Evolutionary conservation across 2,329 filamentous ascomycete species (phyloP), one percentile per base, ranked within the genome.

Genomic region (Penicillium vulpinum): DNA sequence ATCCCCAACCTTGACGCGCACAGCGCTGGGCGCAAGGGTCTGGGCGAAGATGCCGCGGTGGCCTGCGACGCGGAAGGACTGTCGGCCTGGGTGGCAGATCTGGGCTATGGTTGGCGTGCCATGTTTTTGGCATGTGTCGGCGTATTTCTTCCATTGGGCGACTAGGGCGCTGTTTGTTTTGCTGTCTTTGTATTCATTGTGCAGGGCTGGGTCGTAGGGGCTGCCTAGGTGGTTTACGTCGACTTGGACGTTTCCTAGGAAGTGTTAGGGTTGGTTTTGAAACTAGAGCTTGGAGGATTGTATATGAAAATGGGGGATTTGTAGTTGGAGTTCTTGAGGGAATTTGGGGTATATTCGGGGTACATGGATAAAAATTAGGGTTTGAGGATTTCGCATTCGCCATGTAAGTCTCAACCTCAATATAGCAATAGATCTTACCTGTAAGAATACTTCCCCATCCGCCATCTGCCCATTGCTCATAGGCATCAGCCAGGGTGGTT

Each of bases 391-490:
- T 10, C 5, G n/a, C 4, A 21, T 22, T 31, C 22, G 11, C 18
- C 8, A 22, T 33, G 7, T 1, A 33, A 11, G 6, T 22, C 5
- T n/a, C 13, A n/a, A 22, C 2, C 24, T 10, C 2, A 7, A 43
- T 4, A 18, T 31, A 5, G 18, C 1, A 36, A 4, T 38, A 15
- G 36, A 21, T 2, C 46, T 35, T 71, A 62, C 78, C 77, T 24
- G 77, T 80, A 16, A 79, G 73, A 29, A 79, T 67, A 13, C 73
- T 67, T 9, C 77, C 76, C 68, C 78, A 79, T 10, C 70, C 69
- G 6, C 76, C 73, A 26, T 72, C 61, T 1, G 69, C 78, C 85
- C 84, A 88, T 61, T 72, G 66, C 2, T 72, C 69, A 62, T 88
- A 88, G 0, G 80, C 73, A 2, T 77, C 68, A 3, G 72, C 46